These are phyloP conservation scores for Ophiostoma perfectum DNA, from an alignment of 2,329 filamentous ascomycete genomes.

Conservation along the genomic window DNA sequence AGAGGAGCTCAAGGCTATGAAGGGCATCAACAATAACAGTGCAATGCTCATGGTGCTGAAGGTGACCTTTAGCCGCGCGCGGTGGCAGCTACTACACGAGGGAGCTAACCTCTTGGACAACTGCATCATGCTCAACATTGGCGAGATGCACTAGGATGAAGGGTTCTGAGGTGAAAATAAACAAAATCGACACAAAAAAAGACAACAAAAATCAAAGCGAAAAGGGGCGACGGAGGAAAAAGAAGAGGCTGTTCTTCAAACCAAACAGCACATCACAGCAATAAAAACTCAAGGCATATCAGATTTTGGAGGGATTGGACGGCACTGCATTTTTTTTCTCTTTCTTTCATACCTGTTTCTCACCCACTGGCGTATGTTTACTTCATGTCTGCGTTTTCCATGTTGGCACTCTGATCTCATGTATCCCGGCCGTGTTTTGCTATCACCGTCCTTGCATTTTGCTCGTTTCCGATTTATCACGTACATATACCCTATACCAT, in stretches of 20 bases:
- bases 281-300: neutral
- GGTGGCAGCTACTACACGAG: slow-evolving; percentile 90
- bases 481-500: slow-evolving; percentile 11
- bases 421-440: neutral
- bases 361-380: neutral
- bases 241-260: neutral
- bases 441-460: neutral
- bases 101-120: slow-evolving; percentile 74
- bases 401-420: neutral
- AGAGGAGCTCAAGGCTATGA: slow-evolving; percentile 67
- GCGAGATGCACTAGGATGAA: slow-evolving; percentile 20
- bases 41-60: slow-evolving; percentile 76
- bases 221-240: neutral
- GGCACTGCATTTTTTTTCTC: neutral
- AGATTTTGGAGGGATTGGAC: neutral
- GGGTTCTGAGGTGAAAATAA: neutral
- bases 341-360: neutral
- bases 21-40: slow-evolving; percentile 75
- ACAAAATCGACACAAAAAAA: neutral
- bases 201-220: neutral
- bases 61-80: slow-evolving; percentile 72
- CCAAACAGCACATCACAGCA: slow-evolving; percentile 3
- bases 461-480: neutral
- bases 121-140: slow-evolving; percentile 60
- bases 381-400: neutral